Base-by-base conservation (phyloP, 345 rosid species). In the Geranium rotundifolium region DNA sequence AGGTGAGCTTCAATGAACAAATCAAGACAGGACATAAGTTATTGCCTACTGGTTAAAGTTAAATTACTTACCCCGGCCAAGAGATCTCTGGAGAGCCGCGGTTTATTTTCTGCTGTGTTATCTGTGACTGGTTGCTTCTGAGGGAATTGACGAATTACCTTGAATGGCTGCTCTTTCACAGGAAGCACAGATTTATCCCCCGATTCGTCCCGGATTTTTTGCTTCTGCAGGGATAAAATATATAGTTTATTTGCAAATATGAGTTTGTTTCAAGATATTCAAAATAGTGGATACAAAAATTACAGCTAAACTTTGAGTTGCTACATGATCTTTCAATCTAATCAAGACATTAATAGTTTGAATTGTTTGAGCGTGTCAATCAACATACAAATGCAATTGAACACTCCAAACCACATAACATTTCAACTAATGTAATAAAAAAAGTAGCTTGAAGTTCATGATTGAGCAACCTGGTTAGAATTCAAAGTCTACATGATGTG, bases 51-150 rank as follows among this genome's bases (percentile, higher is more conserved):
- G 52, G 16, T 46, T 46, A 14, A 46, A 46, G 6, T 34, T 34
- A 34, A 34, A 4, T 46, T 9, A 74, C 89, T 84, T 66, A 86
- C 86, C 85, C 84, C 87, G 54, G 89, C 80, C 54, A 90, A 75
- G 61, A 86, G 19, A 52, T 87, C 96, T 46, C 76, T 75, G 16
- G 98, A 89, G 63, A 92, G 86, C 31, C 67, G 68, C 34, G 85
- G 77, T 66, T 84, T 87, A 65, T 75, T 75, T 71, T 80, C 66
- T 67, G 76, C 62, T 27, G 75, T 52, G 65, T 76, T 77, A 29
- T 75, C 73, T 17, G 66, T 73, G 17, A 92, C 80, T 29, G 97
- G 84, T 72, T 75, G 77, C 73, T 73, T 90, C 82, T 87, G 97
- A 15, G 76, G 78, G 66, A 90, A 85, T 54, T 82, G 79, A 14